Conservation (phyloP, 495 filamentous ascomycete species). For the Hypoxylon rickii region DNA sequence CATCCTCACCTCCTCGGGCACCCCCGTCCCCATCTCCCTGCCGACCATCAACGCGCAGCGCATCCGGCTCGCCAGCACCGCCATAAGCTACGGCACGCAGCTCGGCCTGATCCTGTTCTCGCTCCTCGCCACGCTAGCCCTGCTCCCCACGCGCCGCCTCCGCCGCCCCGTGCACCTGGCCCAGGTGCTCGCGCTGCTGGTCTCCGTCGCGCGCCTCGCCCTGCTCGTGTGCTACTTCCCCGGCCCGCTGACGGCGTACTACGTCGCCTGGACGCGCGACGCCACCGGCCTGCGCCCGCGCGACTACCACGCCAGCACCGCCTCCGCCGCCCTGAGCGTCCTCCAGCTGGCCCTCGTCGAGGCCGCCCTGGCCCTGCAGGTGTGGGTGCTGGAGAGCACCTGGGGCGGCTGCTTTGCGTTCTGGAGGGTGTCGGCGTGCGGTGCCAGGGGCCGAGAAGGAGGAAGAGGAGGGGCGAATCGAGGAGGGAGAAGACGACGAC, state of each 20-base stretch:
- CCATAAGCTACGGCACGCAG: constrained; percentile 30
- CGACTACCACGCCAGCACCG: constrained; percentile 12
- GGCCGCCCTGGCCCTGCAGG: constrained; percentile 16
- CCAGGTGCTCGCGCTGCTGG: constrained; percentile 4
- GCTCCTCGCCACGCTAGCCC: constrained; percentile 14
- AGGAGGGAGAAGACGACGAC: neutral
- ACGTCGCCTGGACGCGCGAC: constrained; percentile 29
- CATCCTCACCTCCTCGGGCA: constrained; percentile 10
- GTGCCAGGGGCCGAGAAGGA: neutral
- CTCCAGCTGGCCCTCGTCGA: constrained; percentile 23
- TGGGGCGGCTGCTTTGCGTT: too few relatives aligned
- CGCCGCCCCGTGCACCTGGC: constrained; percentile 15
- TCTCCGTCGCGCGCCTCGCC: constrained; percentile 7
- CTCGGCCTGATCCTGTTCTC: constrained; percentile 21
- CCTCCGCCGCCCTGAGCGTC: constrained; percentile 8
- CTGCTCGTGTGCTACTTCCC: constrained; percentile 27
- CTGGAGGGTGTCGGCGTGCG: too few relatives aligned
- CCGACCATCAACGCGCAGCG: constrained; percentile 22
- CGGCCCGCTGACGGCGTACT: constrained; percentile 28
- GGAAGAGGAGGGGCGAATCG: neutral
- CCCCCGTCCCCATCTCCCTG: constrained; percentile 19
- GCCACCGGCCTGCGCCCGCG: neutral
- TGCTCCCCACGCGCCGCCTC: constrained; percentile 15
- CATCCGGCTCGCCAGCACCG: constrained; percentile 22
- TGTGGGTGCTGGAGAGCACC: constrained; percentile 12